Percentiles rank a stretch among this genome's conserved stretches.
phyloP scores from a whole-genome alignment of 2,329 filamentous ascomycete species.

The Alternaria sp. region DNA sequence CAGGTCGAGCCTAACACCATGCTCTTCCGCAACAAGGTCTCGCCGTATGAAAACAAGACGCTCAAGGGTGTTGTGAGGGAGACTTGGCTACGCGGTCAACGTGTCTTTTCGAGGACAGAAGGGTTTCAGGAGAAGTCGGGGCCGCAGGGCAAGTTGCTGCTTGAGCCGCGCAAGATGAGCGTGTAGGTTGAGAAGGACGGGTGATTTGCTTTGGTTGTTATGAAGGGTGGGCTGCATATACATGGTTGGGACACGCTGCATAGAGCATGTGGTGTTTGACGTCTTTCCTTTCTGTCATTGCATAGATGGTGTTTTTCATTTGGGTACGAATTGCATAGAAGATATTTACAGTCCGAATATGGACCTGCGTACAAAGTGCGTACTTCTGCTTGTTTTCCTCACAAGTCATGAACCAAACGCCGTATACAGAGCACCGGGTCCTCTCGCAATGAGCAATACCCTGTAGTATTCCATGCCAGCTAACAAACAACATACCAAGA shows the following conservation, averaged over 20 bases:
- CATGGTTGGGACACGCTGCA: neutral
- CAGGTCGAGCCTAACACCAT: conserved; percentile 70
- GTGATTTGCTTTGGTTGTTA: neutral
- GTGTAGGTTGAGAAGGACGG: neutral
- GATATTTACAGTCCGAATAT: neutral
- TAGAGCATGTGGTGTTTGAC: neutral
- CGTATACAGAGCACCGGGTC: neutral
- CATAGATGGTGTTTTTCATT: conserved; percentile 6
- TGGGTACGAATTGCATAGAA: neutral
- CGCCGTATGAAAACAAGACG: conserved; percentile 82
- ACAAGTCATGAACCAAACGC: neutral
- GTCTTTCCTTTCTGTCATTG: neutral
- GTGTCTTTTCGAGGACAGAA: conserved; percentile 73
- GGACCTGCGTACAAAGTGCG: neutral
- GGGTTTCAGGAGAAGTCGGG: conserved; percentile 66
- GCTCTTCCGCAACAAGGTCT: conserved; percentile 93
- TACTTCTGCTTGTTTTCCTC: neutral
- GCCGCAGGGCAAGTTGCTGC: conserved; percentile 57
- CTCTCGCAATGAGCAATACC: neutral
- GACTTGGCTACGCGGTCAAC: conserved; percentile 81
- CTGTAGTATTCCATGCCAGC: neutral
- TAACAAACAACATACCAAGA: neutral
- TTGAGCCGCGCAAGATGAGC: conserved; percentile 54
- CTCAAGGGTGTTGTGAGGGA: conserved; percentile 80
- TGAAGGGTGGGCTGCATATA: neutral